Evolutionary conservation across 2,329 filamentous ascomycete species (phyloP).

Genomic region (Coniochaeta sp.): DNA sequence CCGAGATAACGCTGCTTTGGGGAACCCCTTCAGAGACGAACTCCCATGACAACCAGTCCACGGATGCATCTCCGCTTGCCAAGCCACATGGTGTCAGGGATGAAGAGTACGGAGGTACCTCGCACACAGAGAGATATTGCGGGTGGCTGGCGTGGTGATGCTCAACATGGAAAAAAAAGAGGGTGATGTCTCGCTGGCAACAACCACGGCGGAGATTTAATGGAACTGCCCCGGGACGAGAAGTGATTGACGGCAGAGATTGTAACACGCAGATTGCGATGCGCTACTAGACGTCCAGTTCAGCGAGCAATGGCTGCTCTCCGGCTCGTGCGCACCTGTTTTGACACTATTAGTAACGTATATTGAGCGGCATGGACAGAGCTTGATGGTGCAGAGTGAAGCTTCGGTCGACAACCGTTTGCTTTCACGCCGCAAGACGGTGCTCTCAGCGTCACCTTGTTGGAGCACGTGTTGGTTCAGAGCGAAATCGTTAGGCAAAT

Average conservation of each 20-base stretch:
- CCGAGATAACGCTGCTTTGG: background rate
- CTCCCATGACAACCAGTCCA: background rate
- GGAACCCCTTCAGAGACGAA: background rate
- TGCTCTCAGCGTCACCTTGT: no score
- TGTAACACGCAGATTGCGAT: background rate
- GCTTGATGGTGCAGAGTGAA: background rate
- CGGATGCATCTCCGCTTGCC: background rate
- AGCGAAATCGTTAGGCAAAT: no score
- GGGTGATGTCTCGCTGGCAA: background rate
- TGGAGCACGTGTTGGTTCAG: no score
- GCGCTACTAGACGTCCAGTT: no score
- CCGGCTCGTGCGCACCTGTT: background rate
- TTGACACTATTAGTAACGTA: background rate
- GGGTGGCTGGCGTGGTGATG: constrained; percentile 1
- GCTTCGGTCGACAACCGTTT: background rate
- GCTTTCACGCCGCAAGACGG: no score
- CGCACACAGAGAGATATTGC: background rate
- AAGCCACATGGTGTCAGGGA: background rate
- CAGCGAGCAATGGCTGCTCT: background rate
- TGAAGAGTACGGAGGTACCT: background rate
- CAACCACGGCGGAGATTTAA: background rate
- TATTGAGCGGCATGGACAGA: background rate
- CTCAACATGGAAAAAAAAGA: background rate
- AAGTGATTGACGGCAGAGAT: background rate
- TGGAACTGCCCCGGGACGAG: background rate